phyloP scores from a whole-genome alignment of 2,329 filamentous ascomycete species.

The Aspergillus intermedius region DNA sequence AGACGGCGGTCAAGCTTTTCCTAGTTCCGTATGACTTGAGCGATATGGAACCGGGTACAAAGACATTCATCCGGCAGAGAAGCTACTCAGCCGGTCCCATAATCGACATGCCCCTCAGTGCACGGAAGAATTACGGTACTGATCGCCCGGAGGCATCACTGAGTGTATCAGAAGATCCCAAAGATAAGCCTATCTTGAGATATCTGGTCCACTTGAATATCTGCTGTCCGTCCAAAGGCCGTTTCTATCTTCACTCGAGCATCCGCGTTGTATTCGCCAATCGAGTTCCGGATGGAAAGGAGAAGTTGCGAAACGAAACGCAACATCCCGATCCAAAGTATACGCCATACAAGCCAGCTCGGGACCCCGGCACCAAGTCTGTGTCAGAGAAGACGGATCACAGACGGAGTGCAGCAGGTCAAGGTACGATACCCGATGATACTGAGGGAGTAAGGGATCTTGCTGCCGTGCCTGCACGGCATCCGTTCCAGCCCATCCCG shows the following conservation, averaged over 20 bases:
- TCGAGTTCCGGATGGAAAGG: constrained; percentile 88
- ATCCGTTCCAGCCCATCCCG: constrained; percentile 14
- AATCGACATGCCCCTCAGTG: constrained; percentile 59
- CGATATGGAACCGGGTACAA: constrained; percentile 89
- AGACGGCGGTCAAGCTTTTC: constrained; percentile 94
- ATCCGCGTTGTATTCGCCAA: constrained; percentile 96
- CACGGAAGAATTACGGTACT: constrained; percentile 40
- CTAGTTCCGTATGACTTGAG: constrained; percentile 85
- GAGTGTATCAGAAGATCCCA: constrained; percentile 32
- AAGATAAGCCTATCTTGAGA: constrained; percentile 63
- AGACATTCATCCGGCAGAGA: constrained; percentile 91
- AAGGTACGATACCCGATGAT: constrained; percentile 12
- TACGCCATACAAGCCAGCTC: constrained; percentile 67
- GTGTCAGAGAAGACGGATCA: constrained; percentile 56
- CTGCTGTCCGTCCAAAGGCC: constrained; percentile 74
- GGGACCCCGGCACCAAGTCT: constrained; percentile 46
- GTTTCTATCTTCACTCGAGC: constrained; percentile 85
- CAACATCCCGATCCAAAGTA: constrained; percentile 84
- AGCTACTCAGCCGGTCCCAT: constrained; percentile 85
- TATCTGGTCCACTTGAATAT: constrained; percentile 93
- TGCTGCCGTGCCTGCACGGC: constrained; percentile 1
- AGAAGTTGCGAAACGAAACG: constrained; percentile 83
- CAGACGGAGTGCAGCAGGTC: constrained; percentile 50
- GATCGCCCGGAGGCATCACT: constrained; percentile 51
- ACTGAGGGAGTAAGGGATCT: constrained; percentile 2